A percentile compares a stretch with the other conserved stretches of the same genome.
Evolutionary conservation across 768 basidiomycete genomes (phyloP).

Genomic region (Lanmaoa pseudosensibilis): DNA sequence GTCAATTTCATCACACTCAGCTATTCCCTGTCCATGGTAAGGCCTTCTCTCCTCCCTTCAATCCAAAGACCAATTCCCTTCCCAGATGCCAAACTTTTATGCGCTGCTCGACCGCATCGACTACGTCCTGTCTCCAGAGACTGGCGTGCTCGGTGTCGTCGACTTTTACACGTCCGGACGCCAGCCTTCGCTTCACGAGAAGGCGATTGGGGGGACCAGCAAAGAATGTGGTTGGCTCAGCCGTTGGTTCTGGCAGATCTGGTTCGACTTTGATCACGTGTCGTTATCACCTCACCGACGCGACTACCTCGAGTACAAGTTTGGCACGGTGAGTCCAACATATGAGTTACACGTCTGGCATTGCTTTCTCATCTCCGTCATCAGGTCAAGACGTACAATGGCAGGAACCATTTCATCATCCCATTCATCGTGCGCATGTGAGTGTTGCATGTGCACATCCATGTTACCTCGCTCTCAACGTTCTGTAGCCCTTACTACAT

Average conservation of each 20-base stretch:
- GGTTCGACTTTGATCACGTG: slow-evolving; percentile 60
- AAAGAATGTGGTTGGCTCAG: slow-evolving; percentile 63
- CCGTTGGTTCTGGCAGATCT: slow-evolving; percentile 81
- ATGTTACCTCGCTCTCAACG: neutral
- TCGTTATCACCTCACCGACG: slow-evolving; percentile 56
- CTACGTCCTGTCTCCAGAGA: slow-evolving; percentile 56
- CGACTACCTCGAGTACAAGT: slow-evolving; percentile 76
- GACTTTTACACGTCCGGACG: slow-evolving; percentile 72
- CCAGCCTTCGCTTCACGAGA: slow-evolving; percentile 54
- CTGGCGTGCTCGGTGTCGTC: slow-evolving; percentile 63
- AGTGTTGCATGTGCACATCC: slow-evolving; percentile 14
- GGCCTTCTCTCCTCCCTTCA: neutral
- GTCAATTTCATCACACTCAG: slow-evolving; percentile 55
- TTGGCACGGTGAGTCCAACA: slow-evolving; percentile 56
- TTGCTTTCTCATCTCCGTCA: neutral
- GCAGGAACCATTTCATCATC: slow-evolving; percentile 67
- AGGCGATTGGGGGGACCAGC: slow-evolving; percentile 61
- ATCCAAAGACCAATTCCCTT: neutral
- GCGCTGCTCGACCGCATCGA: slow-evolving; percentile 67
- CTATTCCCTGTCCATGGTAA: slow-evolving; percentile 58
- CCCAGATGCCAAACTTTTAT: slow-evolving; percentile 62
- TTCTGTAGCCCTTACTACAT: slow-evolving; percentile 63
- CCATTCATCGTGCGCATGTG: slow-evolving; percentile 66
- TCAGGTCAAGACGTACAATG: slow-evolving; percentile 67
- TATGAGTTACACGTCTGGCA: neutral